A percentile compares a stretch with the other conserved stretches of the same genome.
These are phyloP conservation scores for Camellia oleifera DNA, from an alignment of 179 eudicot genomes.

Conservation along the genomic window DNA sequence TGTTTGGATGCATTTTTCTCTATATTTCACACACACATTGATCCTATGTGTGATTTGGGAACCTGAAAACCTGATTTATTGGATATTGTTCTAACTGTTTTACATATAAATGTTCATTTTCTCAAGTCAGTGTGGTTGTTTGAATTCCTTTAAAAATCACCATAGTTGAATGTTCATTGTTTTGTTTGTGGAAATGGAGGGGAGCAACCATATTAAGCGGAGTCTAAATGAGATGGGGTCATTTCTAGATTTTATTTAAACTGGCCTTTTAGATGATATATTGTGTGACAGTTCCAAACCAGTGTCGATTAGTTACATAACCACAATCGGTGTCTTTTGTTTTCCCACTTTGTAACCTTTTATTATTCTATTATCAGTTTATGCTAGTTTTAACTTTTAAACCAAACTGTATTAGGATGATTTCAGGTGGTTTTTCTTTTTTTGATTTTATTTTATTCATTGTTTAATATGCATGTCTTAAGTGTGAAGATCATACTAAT, in stretches of 20 bases:
- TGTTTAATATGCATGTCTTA: neutral
- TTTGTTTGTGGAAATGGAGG: too few relatives aligned
- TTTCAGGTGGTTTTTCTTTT: neutral
- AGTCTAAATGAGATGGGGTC: neutral
- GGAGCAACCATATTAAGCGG: neutral
- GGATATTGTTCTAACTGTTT: neutral
- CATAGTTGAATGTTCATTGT: neutral
- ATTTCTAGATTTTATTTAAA: neutral
- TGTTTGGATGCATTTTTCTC: neutral
- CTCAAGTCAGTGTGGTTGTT: neutral
- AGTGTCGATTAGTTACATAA: neutral
- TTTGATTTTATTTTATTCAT: slow-evolving; percentile 4
- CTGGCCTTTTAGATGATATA: neutral
- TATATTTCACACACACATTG: neutral
- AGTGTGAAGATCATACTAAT: neutral
- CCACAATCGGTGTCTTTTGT: neutral
- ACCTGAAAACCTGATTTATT: slow-evolving; percentile 1
- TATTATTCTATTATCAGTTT: neutral
- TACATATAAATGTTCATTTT: neutral
- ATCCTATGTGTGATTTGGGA: neutral
- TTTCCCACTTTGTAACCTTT: neutral
- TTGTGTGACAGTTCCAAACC: neutral
- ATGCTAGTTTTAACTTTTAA: neutral
- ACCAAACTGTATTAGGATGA: neutral
- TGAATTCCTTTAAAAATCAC: neutral